Base-by-base conservation (phyloP, 1,284 basidiomycete species). In the Mycosarcoma maydis region DNA sequence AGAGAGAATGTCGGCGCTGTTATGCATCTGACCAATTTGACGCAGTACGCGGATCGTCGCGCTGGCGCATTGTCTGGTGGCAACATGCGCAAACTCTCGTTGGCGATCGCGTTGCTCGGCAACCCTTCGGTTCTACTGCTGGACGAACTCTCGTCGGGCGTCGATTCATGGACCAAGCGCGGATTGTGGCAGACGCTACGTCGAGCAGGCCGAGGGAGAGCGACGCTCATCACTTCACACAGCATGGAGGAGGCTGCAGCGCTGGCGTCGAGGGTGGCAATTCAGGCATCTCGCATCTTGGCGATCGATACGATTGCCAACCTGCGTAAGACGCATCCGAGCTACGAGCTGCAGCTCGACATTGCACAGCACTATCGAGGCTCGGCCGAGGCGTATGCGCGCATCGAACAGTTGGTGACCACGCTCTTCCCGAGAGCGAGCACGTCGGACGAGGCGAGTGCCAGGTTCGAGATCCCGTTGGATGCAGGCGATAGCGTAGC, bases 241-340 rank as follows among this genome's bases (percentile, higher is more conserved):
- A 90, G 89, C 0, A 91, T 91, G 90, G 90, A 91, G 81, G 90
- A 92, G 80, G 90, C 90, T 0, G 89, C 90, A 7, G 89, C 89
- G 2, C 84, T 91, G 2, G 88, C 90, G 87, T 70, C 46, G 16
- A 57, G 86, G 74, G 29, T 54, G 6, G 41, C 42, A 34, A 44
- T 42, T 36, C 43, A 52, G 19, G 52, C 64, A 22, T 47, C 48
- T 7, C 34, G 38, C 44, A 37, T 52, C 50, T 32, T 50, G 86
- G 87, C 89, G 46, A 84, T 91, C 40, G 90, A 90, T 2, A 89
- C 90, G 0, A 88, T 87, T 0, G 84, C 86, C 9, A 84, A 86
- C 4, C 86, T 92, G 10, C 87, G 87, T 1, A 83, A 85, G 17
- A 87, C 88, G 8, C 88, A 89, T 66, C 88, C 87, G 2, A 87